Conservation (phyloP, 2,329 filamentous ascomycete species). For the Diaporthe aspalathi region DNA sequence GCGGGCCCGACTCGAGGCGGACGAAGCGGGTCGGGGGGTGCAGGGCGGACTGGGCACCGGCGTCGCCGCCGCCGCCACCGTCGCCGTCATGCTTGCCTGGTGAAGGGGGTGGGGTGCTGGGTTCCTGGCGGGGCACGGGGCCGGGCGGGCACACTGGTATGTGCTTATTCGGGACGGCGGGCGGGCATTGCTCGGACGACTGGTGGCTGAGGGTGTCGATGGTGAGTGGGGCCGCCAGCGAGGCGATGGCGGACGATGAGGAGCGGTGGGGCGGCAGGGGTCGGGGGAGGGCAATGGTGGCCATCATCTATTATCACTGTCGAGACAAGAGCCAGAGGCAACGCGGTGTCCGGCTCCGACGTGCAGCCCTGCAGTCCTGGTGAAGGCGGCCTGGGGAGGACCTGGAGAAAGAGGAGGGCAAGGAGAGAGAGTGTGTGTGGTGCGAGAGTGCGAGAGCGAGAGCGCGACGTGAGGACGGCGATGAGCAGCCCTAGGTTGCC, state of each 20-base stretch:
- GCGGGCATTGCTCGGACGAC: constrained; percentile 45
- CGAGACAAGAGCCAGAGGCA: neutral
- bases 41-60: constrained; percentile 75
- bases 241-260: constrained; percentile 47
- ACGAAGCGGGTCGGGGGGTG: constrained; percentile 77
- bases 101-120: constrained; percentile 74
- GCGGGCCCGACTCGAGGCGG: constrained; percentile 59
- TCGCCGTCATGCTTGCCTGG: constrained; percentile 68
- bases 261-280: constrained; percentile 47
- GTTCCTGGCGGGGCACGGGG: constrained; percentile 66
- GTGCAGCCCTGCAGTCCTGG: neutral
- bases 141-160: constrained; percentile 90
- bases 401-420: neutral
- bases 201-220: constrained; percentile 52
- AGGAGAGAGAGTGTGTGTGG: no score
- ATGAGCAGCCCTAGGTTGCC: neutral
- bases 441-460: no score
- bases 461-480: neutral
- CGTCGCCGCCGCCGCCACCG: constrained; percentile 61
- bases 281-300: constrained; percentile 63
- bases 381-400: neutral
- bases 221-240: constrained; percentile 48
- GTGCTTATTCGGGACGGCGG: constrained; percentile 85
- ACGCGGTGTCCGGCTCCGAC: neutral
- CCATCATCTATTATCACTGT: constrained; percentile 53